Conservation (phyloP, 75 land plant genomes). For the Ceratopteris richardii region DNA sequence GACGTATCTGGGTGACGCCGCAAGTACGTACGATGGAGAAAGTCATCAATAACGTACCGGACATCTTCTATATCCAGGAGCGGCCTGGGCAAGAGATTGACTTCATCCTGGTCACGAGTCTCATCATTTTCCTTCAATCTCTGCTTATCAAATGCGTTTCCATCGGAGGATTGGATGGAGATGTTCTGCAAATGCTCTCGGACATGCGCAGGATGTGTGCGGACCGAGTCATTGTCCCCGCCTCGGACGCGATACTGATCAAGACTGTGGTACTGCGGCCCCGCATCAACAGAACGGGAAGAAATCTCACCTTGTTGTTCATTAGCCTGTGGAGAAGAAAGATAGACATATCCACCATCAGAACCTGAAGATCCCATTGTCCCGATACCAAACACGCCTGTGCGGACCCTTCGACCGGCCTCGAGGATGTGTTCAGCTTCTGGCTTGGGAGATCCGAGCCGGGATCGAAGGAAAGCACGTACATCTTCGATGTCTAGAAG, state of each 20-base stretch:
- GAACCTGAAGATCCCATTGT: not conserved
- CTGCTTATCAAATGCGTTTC: too few species aligned
- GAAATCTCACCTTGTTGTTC: not conserved
- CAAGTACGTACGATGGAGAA: not conserved
- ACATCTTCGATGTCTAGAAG: constrained; percentile 18
- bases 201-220: too few species aligned
- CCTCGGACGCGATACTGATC: too few species aligned
- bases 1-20: constrained; percentile 18
- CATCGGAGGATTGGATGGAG: too few species aligned
- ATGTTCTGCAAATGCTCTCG: not conserved
- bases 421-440: not conserved
- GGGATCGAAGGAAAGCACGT: constrained; percentile 9
- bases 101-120: not conserved
- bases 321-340: too few species aligned
- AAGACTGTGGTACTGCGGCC: too few species aligned
- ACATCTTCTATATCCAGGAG: constrained; percentile 17
- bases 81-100: not conserved
- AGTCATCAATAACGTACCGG: constrained; percentile 4
- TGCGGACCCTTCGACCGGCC: too few species aligned
- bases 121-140: too few species aligned
- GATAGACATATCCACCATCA: too few species aligned
- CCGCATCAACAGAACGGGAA: constrained; percentile 1
- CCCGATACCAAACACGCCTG: not conserved
- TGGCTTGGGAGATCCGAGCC: not conserved
- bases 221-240: too few species aligned